Evolutionary conservation across 139 green algal genomes (phyloP).

Genomic region (Coelastrella sp.): DNA sequence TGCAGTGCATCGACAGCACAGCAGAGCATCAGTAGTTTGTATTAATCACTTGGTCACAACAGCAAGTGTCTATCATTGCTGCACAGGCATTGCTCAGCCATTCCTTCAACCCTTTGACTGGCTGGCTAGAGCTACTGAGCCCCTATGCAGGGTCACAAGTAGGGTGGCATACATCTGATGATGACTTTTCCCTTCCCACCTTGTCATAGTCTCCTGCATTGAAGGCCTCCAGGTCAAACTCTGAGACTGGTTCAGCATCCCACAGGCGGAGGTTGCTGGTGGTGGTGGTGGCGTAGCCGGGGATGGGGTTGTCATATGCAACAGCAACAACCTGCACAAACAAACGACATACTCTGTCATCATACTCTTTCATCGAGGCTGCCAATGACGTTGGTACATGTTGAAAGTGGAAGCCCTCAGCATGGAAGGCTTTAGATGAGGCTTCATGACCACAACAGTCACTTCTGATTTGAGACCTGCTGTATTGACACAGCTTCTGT

Average conservation of each 20-base stretch:
- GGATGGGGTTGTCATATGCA: constrained; percentile 93
- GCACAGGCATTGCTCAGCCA: no score
- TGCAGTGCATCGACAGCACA: background rate
- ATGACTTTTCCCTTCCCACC: constrained; percentile 46
- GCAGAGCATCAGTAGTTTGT: background rate
- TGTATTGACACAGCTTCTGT: no score
- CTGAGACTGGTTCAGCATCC: constrained; percentile 86
- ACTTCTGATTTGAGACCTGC: no score
- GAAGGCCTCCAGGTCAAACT: constrained; percentile 96
- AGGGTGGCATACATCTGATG: no score
- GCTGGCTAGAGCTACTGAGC: background rate
- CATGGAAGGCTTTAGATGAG: no score
- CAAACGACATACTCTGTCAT: background rate
- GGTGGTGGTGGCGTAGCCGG: constrained; percentile 92
- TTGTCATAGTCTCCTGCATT: constrained; percentile 89
- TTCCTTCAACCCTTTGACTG: no score
- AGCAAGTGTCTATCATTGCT: no score
- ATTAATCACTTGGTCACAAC: no score
- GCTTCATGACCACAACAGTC: no score
- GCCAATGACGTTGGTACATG: no score
- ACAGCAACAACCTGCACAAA: constrained; percentile 80
- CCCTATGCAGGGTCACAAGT: background rate
- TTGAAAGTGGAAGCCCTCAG: no score
- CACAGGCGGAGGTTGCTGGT: constrained; percentile 98
- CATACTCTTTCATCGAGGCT: no score